These are phyloP conservation scores for Diphasiastrum complanatum DNA, from an alignment of 83 land plant species.

Conservation along the genomic window DNA sequence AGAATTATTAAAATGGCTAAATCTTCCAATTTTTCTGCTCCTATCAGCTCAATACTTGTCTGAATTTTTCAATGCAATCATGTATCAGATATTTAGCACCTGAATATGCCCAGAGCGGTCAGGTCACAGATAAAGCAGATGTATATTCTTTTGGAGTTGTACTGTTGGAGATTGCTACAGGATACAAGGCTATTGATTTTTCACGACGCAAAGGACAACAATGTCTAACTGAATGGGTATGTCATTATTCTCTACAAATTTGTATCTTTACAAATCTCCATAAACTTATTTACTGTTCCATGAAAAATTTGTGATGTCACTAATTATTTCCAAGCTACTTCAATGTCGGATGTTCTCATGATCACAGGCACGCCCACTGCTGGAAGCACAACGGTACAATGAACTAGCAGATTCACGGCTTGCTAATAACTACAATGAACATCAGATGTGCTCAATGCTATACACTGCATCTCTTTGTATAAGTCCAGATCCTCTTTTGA, in stretches of 20 bases:
- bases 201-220: conserved; percentile 16
- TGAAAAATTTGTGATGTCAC: not conserved
- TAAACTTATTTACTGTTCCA: no score
- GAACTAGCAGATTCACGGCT: conserved; percentile 36
- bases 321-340: not conserved
- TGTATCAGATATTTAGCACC: conserved; percentile 20
- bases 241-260: not conserved
- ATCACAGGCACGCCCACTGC: conserved; percentile 41
- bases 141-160: conserved; percentile 29
- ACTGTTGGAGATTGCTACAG: conserved; percentile 19
- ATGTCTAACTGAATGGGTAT: conserved; percentile 22
- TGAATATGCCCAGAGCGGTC: conserved; percentile 24
- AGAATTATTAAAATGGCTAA: no score
- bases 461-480: conserved; percentile 69
- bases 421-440: conserved; percentile 19
- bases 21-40: no score
- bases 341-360: not conserved
- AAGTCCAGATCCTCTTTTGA: conserved; percentile 38
- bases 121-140: conserved; percentile 29
- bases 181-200: conserved; percentile 20
- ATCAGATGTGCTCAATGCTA: conserved; percentile 44
- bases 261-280: not conserved
- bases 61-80: not conserved
- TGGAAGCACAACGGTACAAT: conserved; percentile 27
- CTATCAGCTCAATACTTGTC: not conserved